Evolutionary conservation across 139 green algal species (phyloP), one percentile per base, ranked within the genome.

Genomic region (Astrephomene gubernaculifera): DNA sequence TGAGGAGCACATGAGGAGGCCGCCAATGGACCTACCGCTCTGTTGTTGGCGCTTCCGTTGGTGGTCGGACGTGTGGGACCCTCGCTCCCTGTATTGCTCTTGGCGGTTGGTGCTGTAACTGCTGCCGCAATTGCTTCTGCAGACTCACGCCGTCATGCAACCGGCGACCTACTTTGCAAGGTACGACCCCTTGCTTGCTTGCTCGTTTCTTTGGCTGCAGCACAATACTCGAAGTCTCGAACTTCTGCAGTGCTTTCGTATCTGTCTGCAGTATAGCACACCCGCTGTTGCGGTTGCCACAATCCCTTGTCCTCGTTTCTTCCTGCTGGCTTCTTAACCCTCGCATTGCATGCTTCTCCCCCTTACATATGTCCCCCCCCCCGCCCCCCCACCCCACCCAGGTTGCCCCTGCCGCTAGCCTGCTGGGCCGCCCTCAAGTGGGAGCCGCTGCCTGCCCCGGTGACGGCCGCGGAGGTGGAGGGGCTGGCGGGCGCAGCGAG

Each of bases 121-220:
- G 14, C 61, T 29, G 35, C 33, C 2, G 2, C 33, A 5, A 22
- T 14, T 22, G 33, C 35, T 29, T 35, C 9, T 25, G 39, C 75
- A 83, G 76, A 83, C 41, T 29, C 76, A 83, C 43, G 76, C 38
- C 14, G 60, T 33, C 21, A 83, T 83, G 76, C n/a, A 83, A 41
- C 60, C 76, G 44, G n/a, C 39, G 29, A 73, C 60, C 25, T 83
- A 83, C 43, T 83, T 83, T 41, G 43, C 33, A 61, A 78, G 70
- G 70, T 78, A 78, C 38, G 68, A 31, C 39, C 9, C 22, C 1
- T 29, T 9, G 39, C 29, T 8, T 39, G 2, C 35, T 21, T 6
- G 33, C 36, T 33, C 4, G 22, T 22, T 27, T 9, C 22, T 22
- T 9, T 65, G 19, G 57, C 57, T n/a, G 57, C 14, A 65, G n/a